These are phyloP conservation scores for Pestalotiopsis fici DNA, from an alignment of 2,329 filamentous ascomycete genomes.

Conservation along the genomic window DNA sequence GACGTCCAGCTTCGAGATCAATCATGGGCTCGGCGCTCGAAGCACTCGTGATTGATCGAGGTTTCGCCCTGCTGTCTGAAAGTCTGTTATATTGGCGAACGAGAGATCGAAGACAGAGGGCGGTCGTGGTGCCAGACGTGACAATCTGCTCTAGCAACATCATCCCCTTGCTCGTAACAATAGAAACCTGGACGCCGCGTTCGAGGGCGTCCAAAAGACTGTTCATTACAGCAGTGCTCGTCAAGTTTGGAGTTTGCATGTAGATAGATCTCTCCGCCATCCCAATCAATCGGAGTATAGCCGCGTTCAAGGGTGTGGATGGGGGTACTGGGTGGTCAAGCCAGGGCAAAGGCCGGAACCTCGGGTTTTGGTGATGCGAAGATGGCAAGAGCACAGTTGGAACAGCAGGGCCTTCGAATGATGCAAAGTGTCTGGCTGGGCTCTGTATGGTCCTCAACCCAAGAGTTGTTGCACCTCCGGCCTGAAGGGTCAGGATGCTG, in stretches of 20 bases:
- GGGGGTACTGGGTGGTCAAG: constrained; percentile 51
- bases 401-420: constrained; percentile 25
- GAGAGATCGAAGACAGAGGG: constrained; percentile 61
- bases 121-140: constrained; percentile 75
- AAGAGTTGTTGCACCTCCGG: not conserved
- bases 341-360: constrained; percentile 62
- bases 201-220: constrained; percentile 61
- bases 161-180: constrained; percentile 68
- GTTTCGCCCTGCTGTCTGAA: constrained; percentile 11
- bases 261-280: constrained; percentile 61
- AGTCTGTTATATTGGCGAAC: constrained; percentile 52
- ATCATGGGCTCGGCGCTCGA: constrained; percentile 21
- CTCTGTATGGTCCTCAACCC: constrained; percentile 21
- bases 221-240: constrained; percentile 63
- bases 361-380: constrained; percentile 69
- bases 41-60: not conserved
- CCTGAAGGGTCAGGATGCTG: not conserved
- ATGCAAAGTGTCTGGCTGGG: constrained; percentile 17
- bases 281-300: constrained; percentile 61
- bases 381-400: constrained; percentile 72
- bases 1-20: constrained; percentile 44
- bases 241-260: constrained; percentile 79
- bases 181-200: constrained; percentile 67
- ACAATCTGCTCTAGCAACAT: constrained; percentile 82
- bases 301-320: constrained; percentile 67